Evolutionary conservation across 2,329 filamentous ascomycete species (phyloP), one percentile per base, ranked within the genome.

Genomic region (Thielaviopsis ethacetica): DNA sequence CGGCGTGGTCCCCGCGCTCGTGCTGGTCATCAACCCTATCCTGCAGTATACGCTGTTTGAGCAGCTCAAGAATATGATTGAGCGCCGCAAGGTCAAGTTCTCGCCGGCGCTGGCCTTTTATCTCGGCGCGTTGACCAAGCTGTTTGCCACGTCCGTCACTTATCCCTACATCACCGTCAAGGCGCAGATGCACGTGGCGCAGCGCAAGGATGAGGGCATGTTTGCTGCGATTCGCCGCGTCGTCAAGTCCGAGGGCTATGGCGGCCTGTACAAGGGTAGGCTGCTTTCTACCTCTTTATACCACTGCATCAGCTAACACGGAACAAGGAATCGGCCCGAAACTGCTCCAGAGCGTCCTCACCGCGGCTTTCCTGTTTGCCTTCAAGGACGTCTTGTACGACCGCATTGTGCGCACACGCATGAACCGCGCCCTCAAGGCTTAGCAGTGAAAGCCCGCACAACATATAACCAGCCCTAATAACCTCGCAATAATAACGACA

Each of bases 111-210:
- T 95, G 65, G 90, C 89, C 55, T 98, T 98, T 71, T 81, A 93
- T 68, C 78, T 98, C 2, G 93, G 93, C 63, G 93, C 93, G 1
- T 69, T 97, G 34, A 91, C 93, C 71, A 98, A 98, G 79, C 78
- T 98, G 63, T 84, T 96, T 62, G 93, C 93, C 24, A 98, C 93
- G 2, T 83, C 79, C 62, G 87, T 97, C 67, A 98, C 93, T 5
- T 98, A 98, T 71, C 93, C 93, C 12, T 98, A 98, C 70, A 97
- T 98, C 70, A 98, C 93, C 4, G 86, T 98, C 67, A 98, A 98
- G 83, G 95, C 90, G 72, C 83, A 89, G 69, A 95, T 95, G 83
- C 93, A 98, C 71, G 89, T 98, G 62, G 89, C 91, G 27, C 83
- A 80, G 62, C 83, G 83, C 63, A 80, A 81, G n/a, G 83, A 83